Evolutionary conservation across 2,329 filamentous ascomycete species (phyloP).

Genomic region (Calonectria crousiana): DNA sequence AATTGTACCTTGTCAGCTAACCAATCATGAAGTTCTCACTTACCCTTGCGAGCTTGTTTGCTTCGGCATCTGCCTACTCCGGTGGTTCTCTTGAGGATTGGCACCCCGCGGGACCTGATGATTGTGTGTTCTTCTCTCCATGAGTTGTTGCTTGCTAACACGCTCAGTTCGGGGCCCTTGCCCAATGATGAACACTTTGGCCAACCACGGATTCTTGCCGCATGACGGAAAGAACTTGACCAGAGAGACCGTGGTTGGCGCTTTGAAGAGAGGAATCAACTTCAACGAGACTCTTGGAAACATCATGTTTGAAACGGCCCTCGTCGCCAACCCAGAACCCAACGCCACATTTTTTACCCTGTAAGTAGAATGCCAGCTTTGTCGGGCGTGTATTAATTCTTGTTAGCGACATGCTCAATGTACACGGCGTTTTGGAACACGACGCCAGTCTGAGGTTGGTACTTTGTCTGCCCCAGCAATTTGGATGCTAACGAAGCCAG

Average conservation of each 20-base stretch:
- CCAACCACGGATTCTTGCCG: background rate
- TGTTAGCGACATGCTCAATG: background rate
- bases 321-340: background rate
- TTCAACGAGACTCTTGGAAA: background rate
- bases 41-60: background rate
- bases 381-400: background rate
- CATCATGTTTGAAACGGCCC: background rate
- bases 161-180: background rate
- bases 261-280: background rate
- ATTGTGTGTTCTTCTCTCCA: background rate
- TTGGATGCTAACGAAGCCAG: background rate
- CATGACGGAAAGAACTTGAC: background rate
- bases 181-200: constrained; percentile 1
- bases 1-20: background rate
- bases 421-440: background rate
- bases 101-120: background rate
- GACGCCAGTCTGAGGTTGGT: background rate
- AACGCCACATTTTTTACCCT: background rate
- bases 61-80: background rate
- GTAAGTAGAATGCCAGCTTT: background rate
- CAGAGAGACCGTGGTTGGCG: background rate
- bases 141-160: background rate
- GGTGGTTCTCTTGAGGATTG: background rate
- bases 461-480: background rate
- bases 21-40: background rate